Conservation (phyloP, 2,329 filamentous ascomycete genomes). For the Microdochium nivale region DNA sequence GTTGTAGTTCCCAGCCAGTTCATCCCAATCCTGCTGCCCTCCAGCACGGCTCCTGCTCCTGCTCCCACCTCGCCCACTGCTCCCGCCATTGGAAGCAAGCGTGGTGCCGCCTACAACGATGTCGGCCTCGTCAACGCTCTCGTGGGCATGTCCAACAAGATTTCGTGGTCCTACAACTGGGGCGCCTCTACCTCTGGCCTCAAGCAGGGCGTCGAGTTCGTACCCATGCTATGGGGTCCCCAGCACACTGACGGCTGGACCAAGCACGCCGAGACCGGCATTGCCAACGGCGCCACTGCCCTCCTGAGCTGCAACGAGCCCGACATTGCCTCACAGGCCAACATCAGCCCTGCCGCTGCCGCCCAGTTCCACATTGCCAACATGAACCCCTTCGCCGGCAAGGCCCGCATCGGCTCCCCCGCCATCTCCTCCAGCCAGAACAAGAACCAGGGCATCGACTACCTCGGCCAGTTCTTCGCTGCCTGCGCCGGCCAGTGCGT, state of each 20-base stretch:
- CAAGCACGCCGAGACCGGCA: constrained; percentile 38
- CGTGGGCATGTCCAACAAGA: constrained; percentile 10
- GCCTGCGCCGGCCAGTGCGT: constrained; percentile 43
- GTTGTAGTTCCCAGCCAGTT: constrained; percentile 1
- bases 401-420: constrained; percentile 47
- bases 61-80: constrained; percentile 3
- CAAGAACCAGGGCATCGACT: constrained; percentile 42
- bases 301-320: constrained; percentile 67
- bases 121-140: constrained; percentile 15
- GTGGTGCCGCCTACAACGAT: constrained; percentile 24
- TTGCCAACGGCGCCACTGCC: constrained; percentile 43
- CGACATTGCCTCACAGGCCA: constrained; percentile 51
- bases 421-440: constrained; percentile 52
- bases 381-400: constrained; percentile 46
- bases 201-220: constrained; percentile 40
- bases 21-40: constrained; percentile 1
- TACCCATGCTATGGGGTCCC: constrained; percentile 60
- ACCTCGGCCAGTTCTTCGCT: constrained; percentile 43
- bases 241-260: constrained; percentile 41
- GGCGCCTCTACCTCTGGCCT: constrained; percentile 19
- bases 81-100: constrained; percentile 12
- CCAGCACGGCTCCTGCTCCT: constrained; percentile 4
- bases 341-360: constrained; percentile 42
- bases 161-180: constrained; percentile 25
- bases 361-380: constrained; percentile 43